phyloP scores from a whole-genome alignment of 2,329 filamentous ascomycete genomes.

The Leptosphaerulina australis region DNA sequence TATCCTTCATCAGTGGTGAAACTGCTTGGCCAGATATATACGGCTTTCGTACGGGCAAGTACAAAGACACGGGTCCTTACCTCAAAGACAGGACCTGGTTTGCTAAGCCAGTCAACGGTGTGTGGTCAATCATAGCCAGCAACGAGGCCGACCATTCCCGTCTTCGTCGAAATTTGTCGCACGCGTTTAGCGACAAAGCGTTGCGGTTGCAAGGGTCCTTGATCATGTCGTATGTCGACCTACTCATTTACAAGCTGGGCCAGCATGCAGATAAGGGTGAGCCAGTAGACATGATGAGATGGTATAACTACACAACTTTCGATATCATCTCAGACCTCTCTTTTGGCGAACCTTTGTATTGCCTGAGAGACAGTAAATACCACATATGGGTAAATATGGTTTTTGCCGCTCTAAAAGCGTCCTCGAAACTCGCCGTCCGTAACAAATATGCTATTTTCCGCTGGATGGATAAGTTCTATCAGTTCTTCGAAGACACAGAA shows the following conservation, averaged over 20 bases:
- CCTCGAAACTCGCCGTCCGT: slow-evolving; percentile 22
- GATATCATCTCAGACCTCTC: slow-evolving; percentile 42
- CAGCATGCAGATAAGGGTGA: slow-evolving; percentile 23
- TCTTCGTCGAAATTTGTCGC: slow-evolving; percentile 46
- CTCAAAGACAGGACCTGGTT: slow-evolving; percentile 49
- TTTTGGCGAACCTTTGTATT: slow-evolving; percentile 42
- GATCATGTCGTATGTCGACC: slow-evolving; percentile 49
- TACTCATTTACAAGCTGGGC: slow-evolving; percentile 45
- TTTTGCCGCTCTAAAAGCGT: slow-evolving; percentile 18
- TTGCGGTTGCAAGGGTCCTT: slow-evolving; percentile 50
- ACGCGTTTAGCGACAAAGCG: slow-evolving; percentile 53
- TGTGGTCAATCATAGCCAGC: slow-evolving; percentile 33
- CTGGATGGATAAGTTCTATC: slow-evolving; percentile 21
- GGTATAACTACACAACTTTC: slow-evolving; percentile 38
- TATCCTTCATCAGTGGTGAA: slow-evolving; percentile 53
- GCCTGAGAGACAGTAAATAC: slow-evolving; percentile 35
- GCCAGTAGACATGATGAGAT: slow-evolving; percentile 34
- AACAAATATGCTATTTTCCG: slow-evolving; percentile 26
- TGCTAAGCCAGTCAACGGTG: slow-evolving; percentile 37
- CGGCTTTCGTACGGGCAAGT: slow-evolving; percentile 47
- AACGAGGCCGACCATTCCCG: slow-evolving; percentile 43
- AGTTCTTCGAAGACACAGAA: slow-evolving; percentile 20
- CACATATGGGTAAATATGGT: slow-evolving; percentile 41
- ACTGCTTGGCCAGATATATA: slow-evolving; percentile 54
- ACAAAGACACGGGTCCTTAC: slow-evolving; percentile 42